These are phyloP conservation scores for Gaeumannomyces sp. DNA, from an alignment of 2,329 filamentous ascomycete species.

Conservation along the genomic window DNA sequence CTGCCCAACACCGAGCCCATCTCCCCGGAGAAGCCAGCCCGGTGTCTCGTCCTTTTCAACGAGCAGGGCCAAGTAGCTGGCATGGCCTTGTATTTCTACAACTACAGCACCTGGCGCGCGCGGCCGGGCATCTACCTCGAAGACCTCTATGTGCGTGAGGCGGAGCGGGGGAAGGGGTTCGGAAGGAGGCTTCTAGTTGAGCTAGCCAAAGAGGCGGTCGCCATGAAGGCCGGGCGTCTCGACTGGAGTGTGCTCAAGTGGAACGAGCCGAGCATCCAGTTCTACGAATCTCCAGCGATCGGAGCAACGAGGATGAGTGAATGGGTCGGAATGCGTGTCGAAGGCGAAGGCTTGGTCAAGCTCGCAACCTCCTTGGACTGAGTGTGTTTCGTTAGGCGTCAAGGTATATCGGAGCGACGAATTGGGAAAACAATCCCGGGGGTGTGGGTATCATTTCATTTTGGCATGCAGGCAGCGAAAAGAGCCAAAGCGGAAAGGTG, in stretches of 20 bases:
- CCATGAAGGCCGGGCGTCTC: conserved; percentile 65
- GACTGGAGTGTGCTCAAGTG: conserved; percentile 92
- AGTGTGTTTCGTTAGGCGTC: conserved; percentile 5
- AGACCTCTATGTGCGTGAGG: conserved; percentile 75
- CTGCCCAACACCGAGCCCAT: conserved; percentile 46
- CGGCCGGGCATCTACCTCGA: conserved; percentile 86
- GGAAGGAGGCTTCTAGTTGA: conserved; percentile 68
- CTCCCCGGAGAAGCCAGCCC: conserved; percentile 56
- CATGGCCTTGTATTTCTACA: conserved; percentile 91
- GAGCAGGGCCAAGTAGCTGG: conserved; percentile 49
- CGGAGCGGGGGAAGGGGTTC: conserved; percentile 69
- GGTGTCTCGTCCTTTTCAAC: conserved; percentile 63
- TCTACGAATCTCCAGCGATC: conserved; percentile 61
- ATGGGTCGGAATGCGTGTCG: conserved; percentile 72
- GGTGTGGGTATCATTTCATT: not conserved
- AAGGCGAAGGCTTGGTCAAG: conserved; percentile 57
- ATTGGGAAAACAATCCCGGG: not conserved
- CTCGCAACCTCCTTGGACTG: conserved; percentile 43
- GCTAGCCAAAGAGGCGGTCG: conserved; percentile 72
- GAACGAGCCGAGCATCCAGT: conserved; percentile 85
- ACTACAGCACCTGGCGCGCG: conserved; percentile 91
- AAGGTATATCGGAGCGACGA: too few relatives aligned
- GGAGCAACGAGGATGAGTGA: conserved; percentile 62
- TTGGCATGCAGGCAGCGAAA: not conserved
- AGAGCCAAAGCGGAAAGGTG: not conserved